A percentile compares a stretch with the other conserved stretches of the same genome.
Evolutionary conservation across 331 rosid genomes (phyloP).

Genomic region (Quercus lobata): DNA sequence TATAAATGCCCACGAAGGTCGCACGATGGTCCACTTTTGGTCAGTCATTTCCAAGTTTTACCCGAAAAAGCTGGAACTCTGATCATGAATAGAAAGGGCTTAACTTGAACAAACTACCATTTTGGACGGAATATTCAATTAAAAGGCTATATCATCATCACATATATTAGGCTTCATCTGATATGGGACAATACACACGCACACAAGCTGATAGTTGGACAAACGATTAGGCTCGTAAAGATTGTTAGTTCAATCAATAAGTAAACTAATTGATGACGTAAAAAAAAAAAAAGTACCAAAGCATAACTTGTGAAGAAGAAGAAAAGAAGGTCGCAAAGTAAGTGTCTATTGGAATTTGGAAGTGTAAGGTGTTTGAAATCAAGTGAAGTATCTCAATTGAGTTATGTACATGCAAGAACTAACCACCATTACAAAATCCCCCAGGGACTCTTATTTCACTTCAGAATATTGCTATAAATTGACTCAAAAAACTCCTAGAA

Average conservation of each 20-base stretch:
- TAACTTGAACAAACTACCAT: not conserved
- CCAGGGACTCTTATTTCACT: conserved; percentile 28
- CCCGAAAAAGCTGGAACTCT: not conserved
- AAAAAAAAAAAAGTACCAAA: too few relatives aligned
- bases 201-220: not conserved
- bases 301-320: not conserved
- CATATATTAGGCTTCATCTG: not conserved
- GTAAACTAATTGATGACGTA: too few relatives aligned
- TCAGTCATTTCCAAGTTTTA: not conserved
- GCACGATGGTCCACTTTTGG: not conserved
- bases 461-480: conserved; percentile 32
- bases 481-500: conserved; percentile 38
- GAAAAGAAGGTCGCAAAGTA: not conserved
- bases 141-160: not conserved
- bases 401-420: conserved; percentile 39
- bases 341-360: not conserved
- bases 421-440: conserved; percentile 26
- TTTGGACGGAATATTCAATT: not conserved
- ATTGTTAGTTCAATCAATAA: too few relatives aligned
- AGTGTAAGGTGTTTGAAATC: not conserved
- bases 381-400: conserved; percentile 12
- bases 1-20: too few relatives aligned
- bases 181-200: not conserved
- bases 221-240: too few relatives aligned
- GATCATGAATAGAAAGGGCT: not conserved